phyloP scores from a whole-genome alignment of 139 green algal species.

The Closterium sp. region DNA sequence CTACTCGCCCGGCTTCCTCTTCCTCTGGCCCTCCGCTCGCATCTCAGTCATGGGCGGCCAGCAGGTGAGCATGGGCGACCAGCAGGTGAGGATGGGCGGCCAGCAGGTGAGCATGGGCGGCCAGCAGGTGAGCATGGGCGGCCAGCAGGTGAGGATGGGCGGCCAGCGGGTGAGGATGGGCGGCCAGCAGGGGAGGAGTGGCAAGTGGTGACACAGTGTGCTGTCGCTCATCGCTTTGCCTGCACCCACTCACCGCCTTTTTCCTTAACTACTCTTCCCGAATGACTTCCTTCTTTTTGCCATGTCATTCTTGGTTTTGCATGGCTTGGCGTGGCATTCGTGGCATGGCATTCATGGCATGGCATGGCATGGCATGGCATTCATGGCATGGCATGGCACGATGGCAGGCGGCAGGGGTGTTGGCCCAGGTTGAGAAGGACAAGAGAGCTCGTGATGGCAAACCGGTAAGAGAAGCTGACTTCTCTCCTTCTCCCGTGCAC shows the following conservation, averaged over 20 bases:
- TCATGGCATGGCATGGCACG: neutral
- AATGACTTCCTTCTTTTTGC: too few species aligned
- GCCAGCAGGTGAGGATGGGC: neutral
- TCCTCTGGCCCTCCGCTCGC: conserved; percentile 52
- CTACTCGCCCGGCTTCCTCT: conserved; percentile 75
- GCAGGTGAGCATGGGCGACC: conserved; percentile 60
- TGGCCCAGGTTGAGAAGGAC: conserved; percentile 72
- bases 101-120: neutral
- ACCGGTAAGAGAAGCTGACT: neutral
- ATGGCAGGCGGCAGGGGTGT: conserved; percentile 37
- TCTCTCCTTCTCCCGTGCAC: neutral
- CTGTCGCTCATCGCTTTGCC: too few species aligned
- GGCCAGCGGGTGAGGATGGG: too few species aligned
- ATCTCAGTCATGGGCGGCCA: conserved; percentile 82
- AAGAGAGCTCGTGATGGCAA: conserved; percentile 66
- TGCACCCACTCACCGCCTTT: too few species aligned
- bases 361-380: too few species aligned
- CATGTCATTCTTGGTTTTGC: too few species aligned
- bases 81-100: neutral
- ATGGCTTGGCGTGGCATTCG: too few species aligned
- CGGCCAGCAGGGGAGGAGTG: too few species aligned
- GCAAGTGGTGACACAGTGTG: too few species aligned
- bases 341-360: too few species aligned
- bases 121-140: neutral
- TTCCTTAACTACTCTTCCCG: too few species aligned